phyloP scores from a whole-genome alignment of 129 eudicot genomes.

The Flaveria bidentis region DNA sequence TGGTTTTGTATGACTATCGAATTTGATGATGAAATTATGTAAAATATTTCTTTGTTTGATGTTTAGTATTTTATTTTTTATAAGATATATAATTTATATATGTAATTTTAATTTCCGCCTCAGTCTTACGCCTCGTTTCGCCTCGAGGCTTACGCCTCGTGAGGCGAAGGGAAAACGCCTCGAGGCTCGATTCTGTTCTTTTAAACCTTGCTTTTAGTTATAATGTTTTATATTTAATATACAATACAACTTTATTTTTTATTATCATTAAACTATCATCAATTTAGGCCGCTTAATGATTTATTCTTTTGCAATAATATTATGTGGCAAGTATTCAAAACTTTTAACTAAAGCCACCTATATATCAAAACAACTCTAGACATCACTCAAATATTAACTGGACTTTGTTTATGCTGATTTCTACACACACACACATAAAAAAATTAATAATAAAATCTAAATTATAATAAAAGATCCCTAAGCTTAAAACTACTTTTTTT shows the following conservation, averaged over 20 bases:
- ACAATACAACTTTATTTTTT: neutral
- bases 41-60: no score
- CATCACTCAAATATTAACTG: neutral
- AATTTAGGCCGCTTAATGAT: neutral
- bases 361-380: neutral
- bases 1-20: no score
- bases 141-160: no score
- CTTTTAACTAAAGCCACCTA: neutral
- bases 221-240: neutral
- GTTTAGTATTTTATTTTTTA: no score
- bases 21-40: no score
- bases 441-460: neutral
- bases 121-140: no score
- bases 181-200: no score
- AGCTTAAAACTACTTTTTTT: neutral
- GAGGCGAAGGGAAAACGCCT: no score
- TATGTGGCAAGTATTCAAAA: neutral
- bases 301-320: neutral
- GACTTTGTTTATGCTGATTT: neutral
- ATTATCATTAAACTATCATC: neutral
- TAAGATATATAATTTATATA: no score
- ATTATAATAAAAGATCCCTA: neutral
- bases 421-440: neutral
- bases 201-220: neutral
- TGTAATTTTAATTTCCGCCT: no score